Evolutionary conservation across 2,329 filamentous ascomycete genomes (phyloP).

Genomic region (Coleophoma eucalyptorum): DNA sequence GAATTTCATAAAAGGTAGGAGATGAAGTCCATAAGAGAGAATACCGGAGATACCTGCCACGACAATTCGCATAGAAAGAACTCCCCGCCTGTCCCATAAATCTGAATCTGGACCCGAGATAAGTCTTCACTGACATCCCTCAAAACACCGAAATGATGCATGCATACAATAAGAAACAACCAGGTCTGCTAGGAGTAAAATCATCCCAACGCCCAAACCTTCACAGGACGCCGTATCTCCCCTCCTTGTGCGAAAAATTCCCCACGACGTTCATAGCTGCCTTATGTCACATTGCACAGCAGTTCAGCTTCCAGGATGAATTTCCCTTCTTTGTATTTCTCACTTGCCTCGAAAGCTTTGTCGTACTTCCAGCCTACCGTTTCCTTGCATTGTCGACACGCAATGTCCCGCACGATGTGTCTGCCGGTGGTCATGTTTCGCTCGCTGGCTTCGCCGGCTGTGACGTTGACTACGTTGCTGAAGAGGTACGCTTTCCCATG

Average conservation of each 20-base stretch:
- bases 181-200: no score
- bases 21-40: no score
- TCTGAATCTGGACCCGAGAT: no score
- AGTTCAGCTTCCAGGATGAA: constrained; percentile 93
- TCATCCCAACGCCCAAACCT: background rate
- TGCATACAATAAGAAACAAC: no score
- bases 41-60: no score
- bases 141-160: no score
- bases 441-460: constrained; percentile 78
- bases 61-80: no score
- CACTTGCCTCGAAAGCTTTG: constrained; percentile 84
- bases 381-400: constrained; percentile 85
- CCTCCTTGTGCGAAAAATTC: background rate
- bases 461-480: constrained; percentile 89
- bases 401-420: constrained; percentile 91
- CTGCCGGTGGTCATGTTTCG: constrained; percentile 97
- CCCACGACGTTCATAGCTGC: background rate
- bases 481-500: constrained; percentile 98
- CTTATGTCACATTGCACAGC: constrained; percentile 68
- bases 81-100: no score
- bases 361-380: constrained; percentile 99
- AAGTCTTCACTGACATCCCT: no score
- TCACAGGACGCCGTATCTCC: background rate
- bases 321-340: constrained; percentile 99
- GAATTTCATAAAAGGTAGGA: no score